A percentile compares a stretch with the other conserved stretches of the same genome.
These are phyloP conservation scores for Phytophthora pseudosyringae DNA, from an alignment of 352 stramenopile genomes.

Conservation along the genomic window DNA sequence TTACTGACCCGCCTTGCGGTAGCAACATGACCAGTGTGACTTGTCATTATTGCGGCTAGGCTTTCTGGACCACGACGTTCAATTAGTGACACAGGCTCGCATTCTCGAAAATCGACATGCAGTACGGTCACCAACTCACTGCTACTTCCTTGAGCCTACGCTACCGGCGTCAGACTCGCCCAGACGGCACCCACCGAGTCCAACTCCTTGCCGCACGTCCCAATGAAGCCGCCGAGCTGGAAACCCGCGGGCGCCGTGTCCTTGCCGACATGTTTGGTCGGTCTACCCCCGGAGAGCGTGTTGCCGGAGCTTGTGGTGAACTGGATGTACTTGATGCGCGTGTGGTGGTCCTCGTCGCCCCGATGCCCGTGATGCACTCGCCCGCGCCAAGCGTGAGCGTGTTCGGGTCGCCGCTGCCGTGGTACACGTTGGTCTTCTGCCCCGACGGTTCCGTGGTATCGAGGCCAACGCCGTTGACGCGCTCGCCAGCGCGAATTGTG, in stretches of 20 bases:
- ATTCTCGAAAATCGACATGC: too few species aligned
- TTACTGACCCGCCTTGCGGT: too few species aligned
- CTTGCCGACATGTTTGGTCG: constrained; percentile 3
- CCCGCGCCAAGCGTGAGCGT: not conserved
- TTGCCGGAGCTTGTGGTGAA: constrained; percentile 14
- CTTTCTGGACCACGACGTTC: too few species aligned
- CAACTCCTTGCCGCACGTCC: not conserved
- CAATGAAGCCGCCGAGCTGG: constrained; percentile 7
- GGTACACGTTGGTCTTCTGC: not conserved
- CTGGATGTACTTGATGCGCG: constrained; percentile 19
- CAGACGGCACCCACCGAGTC: constrained; percentile 11
- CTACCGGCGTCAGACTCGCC: not conserved
- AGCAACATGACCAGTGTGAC: too few species aligned
- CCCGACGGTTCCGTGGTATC: not conserved
- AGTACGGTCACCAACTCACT: too few species aligned
- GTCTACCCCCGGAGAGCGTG: not conserved
- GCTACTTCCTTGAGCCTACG: too few species aligned
- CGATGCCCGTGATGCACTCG: constrained; percentile 16
- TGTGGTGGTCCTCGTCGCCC: constrained; percentile 11
- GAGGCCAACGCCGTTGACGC: constrained; percentile 13
- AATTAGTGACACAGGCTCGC: too few species aligned
- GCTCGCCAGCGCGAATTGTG: constrained; percentile 2
- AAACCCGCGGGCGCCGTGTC: not conserved
- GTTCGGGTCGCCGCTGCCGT: not conserved
- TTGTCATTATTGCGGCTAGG: too few species aligned